A percentile compares a stretch with the other conserved stretches of the same genome.
These are phyloP conservation scores for Sugiyamaella americana DNA, from an alignment of 805 yeast species.

Conservation along the genomic window DNA sequence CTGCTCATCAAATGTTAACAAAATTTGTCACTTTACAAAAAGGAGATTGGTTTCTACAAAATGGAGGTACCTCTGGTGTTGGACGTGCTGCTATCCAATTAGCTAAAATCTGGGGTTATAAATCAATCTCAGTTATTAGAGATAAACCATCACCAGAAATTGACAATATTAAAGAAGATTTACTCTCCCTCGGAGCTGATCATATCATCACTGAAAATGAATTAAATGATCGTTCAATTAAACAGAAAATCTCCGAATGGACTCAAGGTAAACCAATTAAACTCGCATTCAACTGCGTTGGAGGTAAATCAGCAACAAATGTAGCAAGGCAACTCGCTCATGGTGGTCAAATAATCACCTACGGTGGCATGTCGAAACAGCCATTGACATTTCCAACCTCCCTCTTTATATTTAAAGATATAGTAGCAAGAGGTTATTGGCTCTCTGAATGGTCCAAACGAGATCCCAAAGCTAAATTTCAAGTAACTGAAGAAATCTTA, in stretches of 20 bases:
- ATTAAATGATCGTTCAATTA: slow-evolving; percentile 62
- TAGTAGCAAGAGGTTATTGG: slow-evolving; percentile 90
- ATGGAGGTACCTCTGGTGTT: slow-evolving; percentile 94
- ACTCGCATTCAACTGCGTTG: slow-evolving; percentile 87
- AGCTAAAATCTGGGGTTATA: slow-evolving; percentile 68
- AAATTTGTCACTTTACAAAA: slow-evolving; percentile 54
- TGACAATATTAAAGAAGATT: slow-evolving; percentile 50
- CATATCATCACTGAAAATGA: slow-evolving; percentile 86
- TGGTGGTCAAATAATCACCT: slow-evolving; percentile 77
- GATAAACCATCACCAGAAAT: slow-evolving; percentile 60
- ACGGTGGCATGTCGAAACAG: slow-evolving; percentile 96
- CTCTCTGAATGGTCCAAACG: slow-evolving; percentile 59
- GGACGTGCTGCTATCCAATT: slow-evolving; percentile 89
- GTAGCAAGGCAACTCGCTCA: slow-evolving; percentile 69
- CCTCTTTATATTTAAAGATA: slow-evolving; percentile 80
- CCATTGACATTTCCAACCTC: slow-evolving; percentile 92
- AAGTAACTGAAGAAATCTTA: slow-evolving; percentile 50
- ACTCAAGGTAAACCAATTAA: slow-evolving; percentile 50
- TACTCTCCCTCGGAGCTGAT: slow-evolving; percentile 71
- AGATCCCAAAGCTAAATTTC: slow-evolving; percentile 54
- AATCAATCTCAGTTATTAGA: slow-evolving; percentile 82
- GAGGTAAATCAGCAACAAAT: slow-evolving; percentile 79
- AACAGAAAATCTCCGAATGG: slow-evolving; percentile 44
- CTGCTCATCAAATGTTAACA: slow-evolving; percentile 84
- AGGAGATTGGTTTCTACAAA: slow-evolving; percentile 88